Evolutionary conservation across 2,329 filamentous ascomycete genomes (phyloP).

Genomic region (Parascedosporium putredinis): DNA sequence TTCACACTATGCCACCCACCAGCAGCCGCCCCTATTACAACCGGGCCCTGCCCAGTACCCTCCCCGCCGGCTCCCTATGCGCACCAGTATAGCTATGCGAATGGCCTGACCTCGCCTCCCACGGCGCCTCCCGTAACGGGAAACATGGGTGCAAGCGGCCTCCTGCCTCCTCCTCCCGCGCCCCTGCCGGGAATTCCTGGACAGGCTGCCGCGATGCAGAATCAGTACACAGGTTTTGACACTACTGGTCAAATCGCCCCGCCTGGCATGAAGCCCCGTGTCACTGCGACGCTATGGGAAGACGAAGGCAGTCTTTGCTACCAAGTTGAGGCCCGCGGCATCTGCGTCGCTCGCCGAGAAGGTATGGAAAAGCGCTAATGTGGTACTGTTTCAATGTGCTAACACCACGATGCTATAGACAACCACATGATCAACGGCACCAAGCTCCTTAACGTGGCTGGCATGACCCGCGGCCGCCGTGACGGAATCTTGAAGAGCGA

Average conservation of each 20-base stretch:
- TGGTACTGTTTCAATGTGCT: no score
- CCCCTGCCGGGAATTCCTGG: conserved; percentile 9
- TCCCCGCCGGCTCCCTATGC: conserved; percentile 46
- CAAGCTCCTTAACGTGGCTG: conserved; percentile 90
- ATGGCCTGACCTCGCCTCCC: conserved; percentile 73
- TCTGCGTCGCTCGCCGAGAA: conserved; percentile 90
- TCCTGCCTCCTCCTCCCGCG: conserved; percentile 59
- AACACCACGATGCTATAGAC: conserved; percentile 47
- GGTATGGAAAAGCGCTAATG: no score
- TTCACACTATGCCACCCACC: conserved; percentile 67
- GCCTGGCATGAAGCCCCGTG: conserved; percentile 88
- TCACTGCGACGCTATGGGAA: conserved; percentile 96
- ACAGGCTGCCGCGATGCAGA: conserved; percentile 35
- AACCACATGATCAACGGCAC: conserved; percentile 99
- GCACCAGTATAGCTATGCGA: conserved; percentile 60
- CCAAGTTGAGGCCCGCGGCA: conserved; percentile 90
- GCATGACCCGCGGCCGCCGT: conserved; percentile 91
- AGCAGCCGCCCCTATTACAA: conserved; percentile 66
- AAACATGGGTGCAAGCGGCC: conserved; percentile 51
- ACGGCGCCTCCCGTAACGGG: conserved; percentile 58
- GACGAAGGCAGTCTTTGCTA: conserved; percentile 97
- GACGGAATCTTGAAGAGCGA: conserved; percentile 97
- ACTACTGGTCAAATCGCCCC: conserved; percentile 88
- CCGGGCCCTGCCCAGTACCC: conserved; percentile 61
- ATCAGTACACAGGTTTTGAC: conserved; percentile 57